phyloP scores from a whole-genome alignment of 495 filamentous ascomycete genomes.

The Barbatosphaeria neglecta region DNA sequence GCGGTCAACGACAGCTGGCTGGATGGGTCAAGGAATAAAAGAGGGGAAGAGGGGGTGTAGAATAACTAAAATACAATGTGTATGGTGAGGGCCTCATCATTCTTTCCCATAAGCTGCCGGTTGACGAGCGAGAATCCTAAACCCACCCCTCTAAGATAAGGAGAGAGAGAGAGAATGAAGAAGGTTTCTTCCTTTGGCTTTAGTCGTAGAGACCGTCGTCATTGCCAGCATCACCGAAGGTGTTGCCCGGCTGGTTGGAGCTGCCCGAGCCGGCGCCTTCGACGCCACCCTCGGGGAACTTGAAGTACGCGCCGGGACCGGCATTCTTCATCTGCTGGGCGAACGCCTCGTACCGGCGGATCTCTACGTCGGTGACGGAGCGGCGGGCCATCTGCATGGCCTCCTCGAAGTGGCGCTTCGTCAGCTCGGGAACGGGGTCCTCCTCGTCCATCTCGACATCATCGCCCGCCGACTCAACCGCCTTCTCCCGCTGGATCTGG shows the following conservation, averaged over 20 bases:
- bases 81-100: no score
- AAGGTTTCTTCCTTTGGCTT: background rate
- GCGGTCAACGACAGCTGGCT: no score
- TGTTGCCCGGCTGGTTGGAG: slow-evolving; percentile 36
- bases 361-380: slow-evolving; percentile 93
- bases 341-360: slow-evolving; percentile 95
- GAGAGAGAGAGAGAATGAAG: no score
- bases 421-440: slow-evolving; percentile 93
- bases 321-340: slow-evolving; percentile 98
- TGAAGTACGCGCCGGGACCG: slow-evolving; percentile 89
- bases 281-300: slow-evolving; percentile 72
- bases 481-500: slow-evolving; percentile 82
- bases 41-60: no score
- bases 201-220: slow-evolving; percentile 76
- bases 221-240: slow-evolving; percentile 74
- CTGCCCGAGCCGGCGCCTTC: slow-evolving; percentile 24
- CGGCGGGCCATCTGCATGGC: slow-evolving; percentile 88
- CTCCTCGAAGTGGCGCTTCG: slow-evolving; percentile 95
- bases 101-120: no score
- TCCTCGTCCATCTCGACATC: slow-evolving; percentile 72
- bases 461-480: slow-evolving; percentile 74
- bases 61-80: no score
- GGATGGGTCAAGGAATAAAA: no score
- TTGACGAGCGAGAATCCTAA: no score
- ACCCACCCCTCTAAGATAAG: no score